Percentiles rank a stretch among this genome's conserved stretches.
Evolutionary conservation across 805 yeast genomes (phyloP).

Genomic region (Ogataea parapolymorpha): DNA sequence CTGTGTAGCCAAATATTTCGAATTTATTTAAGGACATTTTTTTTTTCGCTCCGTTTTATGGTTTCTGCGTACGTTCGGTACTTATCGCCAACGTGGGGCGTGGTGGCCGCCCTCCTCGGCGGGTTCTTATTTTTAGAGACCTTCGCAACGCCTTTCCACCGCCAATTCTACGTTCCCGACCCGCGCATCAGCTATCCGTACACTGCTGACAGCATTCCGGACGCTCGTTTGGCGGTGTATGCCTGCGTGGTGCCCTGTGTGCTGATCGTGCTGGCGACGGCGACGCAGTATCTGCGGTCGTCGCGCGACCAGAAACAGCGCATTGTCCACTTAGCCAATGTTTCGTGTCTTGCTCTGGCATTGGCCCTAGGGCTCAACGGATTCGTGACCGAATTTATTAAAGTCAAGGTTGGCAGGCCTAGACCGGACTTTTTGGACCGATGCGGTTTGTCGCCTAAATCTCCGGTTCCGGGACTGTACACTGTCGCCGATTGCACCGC

Average conservation of each 20-base stretch:
- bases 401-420: conserved; percentile 78
- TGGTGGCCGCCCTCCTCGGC: not conserved
- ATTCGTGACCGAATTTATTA: conserved; percentile 66
- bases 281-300: not conserved
- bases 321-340: conserved; percentile 36
- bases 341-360: conserved; percentile 39
- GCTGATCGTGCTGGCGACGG: not conserved
- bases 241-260: not conserved
- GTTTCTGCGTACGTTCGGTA: not conserved
- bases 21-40: conserved; percentile 9
- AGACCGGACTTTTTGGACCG: conserved; percentile 88
- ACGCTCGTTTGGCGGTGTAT: not conserved
- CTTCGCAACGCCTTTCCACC: conserved; percentile 1
- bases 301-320: conserved; percentile 18
- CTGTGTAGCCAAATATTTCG: conserved; percentile 17
- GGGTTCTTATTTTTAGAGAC: not conserved
- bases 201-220: conserved; percentile 2
- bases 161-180: conserved; percentile 1
- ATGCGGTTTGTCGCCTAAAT: conserved; percentile 48
- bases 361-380: conserved; percentile 42
- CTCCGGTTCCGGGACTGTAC: conserved; percentile 33
- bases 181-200: conserved; percentile 4
- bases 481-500: conserved; percentile 30
- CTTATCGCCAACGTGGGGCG: not conserved
- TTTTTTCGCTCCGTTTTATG: not conserved